Conservation (phyloP, 2,329 filamentous ascomycete species). For the Nothophoma quercina region DNA sequence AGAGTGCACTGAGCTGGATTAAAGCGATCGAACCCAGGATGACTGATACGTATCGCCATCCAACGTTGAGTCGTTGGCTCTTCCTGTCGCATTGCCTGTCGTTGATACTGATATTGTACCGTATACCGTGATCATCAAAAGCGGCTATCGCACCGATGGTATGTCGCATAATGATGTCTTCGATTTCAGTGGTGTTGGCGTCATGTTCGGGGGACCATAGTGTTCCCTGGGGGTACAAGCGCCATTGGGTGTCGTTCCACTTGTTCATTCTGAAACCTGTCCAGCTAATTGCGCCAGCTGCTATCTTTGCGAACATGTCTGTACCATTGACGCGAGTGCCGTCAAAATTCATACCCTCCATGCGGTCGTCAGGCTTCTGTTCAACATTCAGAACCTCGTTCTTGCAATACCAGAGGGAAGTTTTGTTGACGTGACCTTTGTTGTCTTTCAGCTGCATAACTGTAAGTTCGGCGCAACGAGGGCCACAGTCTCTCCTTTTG, state of each 20-base stretch:
- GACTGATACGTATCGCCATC: too few relatives aligned
- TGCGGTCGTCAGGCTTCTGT: too few relatives aligned
- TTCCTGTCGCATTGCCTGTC: too few relatives aligned
- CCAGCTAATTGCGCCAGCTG: constrained; percentile 42
- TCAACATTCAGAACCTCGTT: too few relatives aligned
- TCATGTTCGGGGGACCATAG: constrained; percentile 36
- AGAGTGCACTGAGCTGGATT: too few relatives aligned
- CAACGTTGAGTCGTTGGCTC: too few relatives aligned
- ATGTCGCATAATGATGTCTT: constrained; percentile 38
- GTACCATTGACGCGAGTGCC: constrained; percentile 31
- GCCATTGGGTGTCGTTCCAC: constrained; percentile 22
- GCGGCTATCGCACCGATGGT: constrained; percentile 43
- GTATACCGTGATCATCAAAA: constrained; percentile 44
- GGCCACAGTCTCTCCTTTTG: too few relatives aligned
- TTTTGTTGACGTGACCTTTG: neutral
- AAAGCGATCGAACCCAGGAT: too few relatives aligned
- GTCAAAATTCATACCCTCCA: constrained; percentile 29
- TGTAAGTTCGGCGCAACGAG: too few relatives aligned
- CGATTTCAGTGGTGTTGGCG: constrained; percentile 15
- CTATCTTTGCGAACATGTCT: constrained; percentile 37
- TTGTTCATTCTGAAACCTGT: constrained; percentile 29
- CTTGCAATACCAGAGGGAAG: constrained; percentile 4
- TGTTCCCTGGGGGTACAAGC: constrained; percentile 31
- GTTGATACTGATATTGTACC: constrained; percentile 27
- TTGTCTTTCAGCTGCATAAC: constrained; percentile 15